Base-by-base conservation (phyloP, 177 flowering plant species). In the Tripterygium wilfordii region DNA sequence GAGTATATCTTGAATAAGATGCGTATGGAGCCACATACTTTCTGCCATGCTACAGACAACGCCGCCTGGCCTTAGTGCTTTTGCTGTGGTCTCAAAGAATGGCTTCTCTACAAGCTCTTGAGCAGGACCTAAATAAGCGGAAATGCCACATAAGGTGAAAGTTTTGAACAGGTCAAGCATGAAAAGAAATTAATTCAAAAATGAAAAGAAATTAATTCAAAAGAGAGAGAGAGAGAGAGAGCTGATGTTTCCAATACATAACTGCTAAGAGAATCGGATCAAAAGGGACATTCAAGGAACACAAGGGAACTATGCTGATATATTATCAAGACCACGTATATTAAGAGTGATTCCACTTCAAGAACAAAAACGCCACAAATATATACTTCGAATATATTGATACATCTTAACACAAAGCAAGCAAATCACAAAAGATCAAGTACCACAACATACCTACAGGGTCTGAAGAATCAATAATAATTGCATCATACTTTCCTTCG, bases 1-100 rank as follows among this genome's bases (percentile, higher is more conserved):
- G 32, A 89, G 49, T 82, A 85, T 85, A 50, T 85, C 95, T 45
- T 85, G 64, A 55, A 94, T 94, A 43, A 94, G 88, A 74, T 89
- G 97, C n/a, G 92, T 89, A 50, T 89, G 97, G 16, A 94, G 97
- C 99, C 99, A 94, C 97, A 94, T 81, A 48, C 99, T 89, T 43
- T 94, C 99, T 2, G 92, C 92, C 96, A 85, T 85, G 70, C 67
- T 89, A 67, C 96, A 89, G 42, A 89, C 84, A 17, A 94, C 96
- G 54, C 99, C 99, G 40, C 99, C 99, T 20, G 95, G 95, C 70
- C 83, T 83, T 36, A 94, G 59, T 15, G 97, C 90, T 63, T 70
- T 71, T 9, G 99, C 91, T 29, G 57, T 40, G 25, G 80, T 75
- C 59, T 83, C 90, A 58, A 94, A 94, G 63, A 94, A 94, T 31